Evolutionary conservation across 2,329 filamentous ascomycete species (phyloP).

Genomic region (Paracamarosporium sp.): DNA sequence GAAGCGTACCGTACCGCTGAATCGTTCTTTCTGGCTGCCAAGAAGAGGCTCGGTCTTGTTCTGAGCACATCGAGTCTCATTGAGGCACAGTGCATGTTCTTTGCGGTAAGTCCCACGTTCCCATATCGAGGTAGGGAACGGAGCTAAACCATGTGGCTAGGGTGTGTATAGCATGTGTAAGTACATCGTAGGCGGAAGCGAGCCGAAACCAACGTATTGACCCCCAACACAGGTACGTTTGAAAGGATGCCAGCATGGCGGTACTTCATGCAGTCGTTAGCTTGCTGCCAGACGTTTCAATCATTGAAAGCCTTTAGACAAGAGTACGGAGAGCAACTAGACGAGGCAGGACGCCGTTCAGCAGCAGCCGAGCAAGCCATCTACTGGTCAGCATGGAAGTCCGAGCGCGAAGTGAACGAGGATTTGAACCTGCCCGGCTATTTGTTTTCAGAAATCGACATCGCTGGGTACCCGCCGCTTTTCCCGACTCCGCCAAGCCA

Average conservation of each 20-base stretch:
- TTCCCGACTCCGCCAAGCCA: neutral
- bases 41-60: slow-evolving; percentile 10
- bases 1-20: slow-evolving; percentile 10
- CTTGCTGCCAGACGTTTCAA: neutral
- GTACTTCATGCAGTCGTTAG: neutral
- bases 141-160: too few relatives aligned
- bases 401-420: slow-evolving; percentile 10
- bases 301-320: neutral
- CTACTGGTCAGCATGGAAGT: slow-evolving; percentile 21
- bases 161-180: neutral
- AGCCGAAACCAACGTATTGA: too few relatives aligned
- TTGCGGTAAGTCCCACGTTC: neutral
- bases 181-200: too few relatives aligned
- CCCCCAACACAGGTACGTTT: neutral
- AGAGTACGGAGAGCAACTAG: neutral
- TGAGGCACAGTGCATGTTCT: slow-evolving; percentile 11
- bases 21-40: slow-evolving; percentile 5
- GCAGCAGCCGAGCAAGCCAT: neutral
- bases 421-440: neutral
- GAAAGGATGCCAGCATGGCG: neutral
- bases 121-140: too few relatives aligned
- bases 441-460: slow-evolving; percentile 9
- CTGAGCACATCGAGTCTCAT: slow-evolving; percentile 5
- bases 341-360: neutral
- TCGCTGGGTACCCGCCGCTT: neutral